A percentile compares a stretch with the other conserved stretches of the same genome.
These are phyloP conservation scores for Mycena pura DNA, from an alignment of 768 basidiomycete species.

Conservation along the genomic window DNA sequence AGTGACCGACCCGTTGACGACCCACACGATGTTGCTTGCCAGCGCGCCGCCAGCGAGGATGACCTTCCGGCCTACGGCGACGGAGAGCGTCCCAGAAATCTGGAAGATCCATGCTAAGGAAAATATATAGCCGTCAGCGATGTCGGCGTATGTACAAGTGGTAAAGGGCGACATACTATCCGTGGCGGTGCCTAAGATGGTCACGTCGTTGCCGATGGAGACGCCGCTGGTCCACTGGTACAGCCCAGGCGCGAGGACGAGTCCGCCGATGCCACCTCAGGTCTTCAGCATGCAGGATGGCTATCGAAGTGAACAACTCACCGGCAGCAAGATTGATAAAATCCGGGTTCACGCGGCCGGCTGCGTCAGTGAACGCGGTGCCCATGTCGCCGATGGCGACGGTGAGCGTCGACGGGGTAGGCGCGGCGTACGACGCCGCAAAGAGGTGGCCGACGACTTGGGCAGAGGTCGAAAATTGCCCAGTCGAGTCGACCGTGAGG, in stretches of 20 bases:
- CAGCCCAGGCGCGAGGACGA: too few relatives aligned
- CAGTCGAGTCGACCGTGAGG: conserved; percentile 21
- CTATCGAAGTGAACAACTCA: not conserved
- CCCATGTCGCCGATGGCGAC: not conserved
- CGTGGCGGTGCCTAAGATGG: too few relatives aligned
- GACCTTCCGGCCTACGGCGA: not conserved
- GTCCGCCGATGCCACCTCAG: not conserved
- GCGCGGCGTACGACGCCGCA: not conserved
- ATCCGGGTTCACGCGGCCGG: not conserved
- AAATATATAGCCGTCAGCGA: too few relatives aligned
- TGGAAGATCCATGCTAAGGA: conserved; percentile 1
- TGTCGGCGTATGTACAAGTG: too few relatives aligned
- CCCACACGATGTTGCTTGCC: not conserved
- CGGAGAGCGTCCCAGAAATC: not conserved
- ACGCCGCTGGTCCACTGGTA: too few relatives aligned
- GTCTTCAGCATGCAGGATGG: too few relatives aligned
- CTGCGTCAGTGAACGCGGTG: too few relatives aligned
- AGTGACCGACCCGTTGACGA: not conserved
- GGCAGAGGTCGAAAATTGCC: conserved; percentile 16
- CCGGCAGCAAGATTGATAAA: not conserved
- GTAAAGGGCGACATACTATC: too few relatives aligned
- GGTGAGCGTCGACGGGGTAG: not conserved
- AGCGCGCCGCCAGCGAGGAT: not conserved
- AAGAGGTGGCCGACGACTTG: not conserved
- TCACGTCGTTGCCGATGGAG: too few relatives aligned